Percentiles rank a stretch among this genome's conserved stretches.
Conservation (phyloP, 352 stramenopile species). For the Globisporangium acanthophoron region DNA sequence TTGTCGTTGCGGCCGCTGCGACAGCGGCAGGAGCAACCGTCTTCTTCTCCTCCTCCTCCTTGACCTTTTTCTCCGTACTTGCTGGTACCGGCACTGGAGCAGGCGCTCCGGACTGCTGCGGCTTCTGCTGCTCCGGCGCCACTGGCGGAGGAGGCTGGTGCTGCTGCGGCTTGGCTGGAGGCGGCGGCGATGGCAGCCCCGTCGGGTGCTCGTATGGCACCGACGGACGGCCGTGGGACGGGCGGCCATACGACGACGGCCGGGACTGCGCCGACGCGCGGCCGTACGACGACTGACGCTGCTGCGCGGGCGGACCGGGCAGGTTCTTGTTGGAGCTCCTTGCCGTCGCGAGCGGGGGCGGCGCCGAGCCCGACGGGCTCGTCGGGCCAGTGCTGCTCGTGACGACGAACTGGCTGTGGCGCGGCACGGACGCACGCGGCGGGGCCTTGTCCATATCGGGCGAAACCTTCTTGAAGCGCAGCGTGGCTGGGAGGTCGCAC, state of each 20-base stretch:
- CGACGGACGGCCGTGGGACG: slow-evolving; percentile 16
- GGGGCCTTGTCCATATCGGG: slow-evolving; percentile 38
- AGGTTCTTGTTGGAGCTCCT: slow-evolving; percentile 14
- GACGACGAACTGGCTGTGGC: slow-evolving; percentile 65
- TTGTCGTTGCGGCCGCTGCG: background rate
- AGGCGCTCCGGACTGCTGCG: background rate
- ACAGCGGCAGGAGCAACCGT: slow-evolving; percentile 1
- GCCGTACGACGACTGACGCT: slow-evolving; percentile 11
- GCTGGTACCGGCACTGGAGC: slow-evolving; percentile 3
- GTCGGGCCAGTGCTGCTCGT: slow-evolving; percentile 47
- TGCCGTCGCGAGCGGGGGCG: slow-evolving; percentile 9
- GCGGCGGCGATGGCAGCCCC: slow-evolving; percentile 5
- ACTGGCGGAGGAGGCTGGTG: background rate
- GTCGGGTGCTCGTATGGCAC: slow-evolving; percentile 14
- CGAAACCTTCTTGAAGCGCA: slow-evolving; percentile 84
- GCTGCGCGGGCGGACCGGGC: slow-evolving; percentile 21
- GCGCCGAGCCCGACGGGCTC: slow-evolving; percentile 43
- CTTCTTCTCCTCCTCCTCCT: background rate
- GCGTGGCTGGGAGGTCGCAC: slow-evolving; percentile 76
- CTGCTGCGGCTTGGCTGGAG: background rate
- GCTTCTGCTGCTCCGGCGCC: background rate
- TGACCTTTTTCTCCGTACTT: background rate
- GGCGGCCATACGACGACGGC: slow-evolving; percentile 3
- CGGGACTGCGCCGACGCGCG: slow-evolving; percentile 4
- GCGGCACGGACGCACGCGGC: slow-evolving; percentile 26